Evolutionary conservation across 116 monocot genomes (phyloP).

Genomic region (Trichopus zeylanicus): DNA sequence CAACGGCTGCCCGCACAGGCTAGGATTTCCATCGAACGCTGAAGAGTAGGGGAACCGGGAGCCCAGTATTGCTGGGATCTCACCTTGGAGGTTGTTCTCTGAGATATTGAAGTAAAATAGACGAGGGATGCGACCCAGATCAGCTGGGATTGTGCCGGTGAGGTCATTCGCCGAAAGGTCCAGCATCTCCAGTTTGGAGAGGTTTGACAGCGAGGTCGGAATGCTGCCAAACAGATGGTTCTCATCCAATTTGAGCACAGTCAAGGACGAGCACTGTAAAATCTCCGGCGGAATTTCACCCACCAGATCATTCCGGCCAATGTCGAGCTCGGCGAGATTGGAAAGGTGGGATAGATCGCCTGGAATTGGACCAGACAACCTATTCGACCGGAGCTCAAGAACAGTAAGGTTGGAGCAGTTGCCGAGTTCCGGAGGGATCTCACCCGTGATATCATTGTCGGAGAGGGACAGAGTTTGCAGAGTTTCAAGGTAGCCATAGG

Average conservation of each 20-base stretch:
- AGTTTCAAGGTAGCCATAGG: slow-evolving; percentile 63
- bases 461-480: slow-evolving; percentile 52
- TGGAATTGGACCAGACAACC: slow-evolving; percentile 51
- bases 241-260: slow-evolving; percentile 24
- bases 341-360: slow-evolving; percentile 38
- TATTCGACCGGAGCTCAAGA: slow-evolving; percentile 45
- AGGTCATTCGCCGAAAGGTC: slow-evolving; percentile 63
- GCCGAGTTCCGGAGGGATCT: slow-evolving; percentile 51
- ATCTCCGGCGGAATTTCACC: slow-evolving; percentile 52
- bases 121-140: slow-evolving; percentile 16
- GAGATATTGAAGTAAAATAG: slow-evolving; percentile 46
- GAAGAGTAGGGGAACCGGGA: slow-evolving; percentile 32
- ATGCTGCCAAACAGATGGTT: slow-evolving; percentile 45
- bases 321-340: slow-evolving; percentile 48
- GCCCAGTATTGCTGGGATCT: slow-evolving; percentile 30
- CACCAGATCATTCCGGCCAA: slow-evolving; percentile 44
- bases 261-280: slow-evolving; percentile 22
- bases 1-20: slow-evolving; percentile 47
- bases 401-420: slow-evolving; percentile 63
- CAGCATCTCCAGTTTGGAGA: slow-evolving; percentile 49
- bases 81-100: slow-evolving; percentile 36
- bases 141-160: slow-evolving; percentile 47
- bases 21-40: slow-evolving; percentile 20
- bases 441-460: slow-evolving; percentile 52
- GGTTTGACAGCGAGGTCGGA: slow-evolving; percentile 28